A percentile compares a stretch with the other conserved stretches of the same genome.
Conservation (phyloP, 768 basidiomycete genomes). For the Trametes villosa region DNA sequence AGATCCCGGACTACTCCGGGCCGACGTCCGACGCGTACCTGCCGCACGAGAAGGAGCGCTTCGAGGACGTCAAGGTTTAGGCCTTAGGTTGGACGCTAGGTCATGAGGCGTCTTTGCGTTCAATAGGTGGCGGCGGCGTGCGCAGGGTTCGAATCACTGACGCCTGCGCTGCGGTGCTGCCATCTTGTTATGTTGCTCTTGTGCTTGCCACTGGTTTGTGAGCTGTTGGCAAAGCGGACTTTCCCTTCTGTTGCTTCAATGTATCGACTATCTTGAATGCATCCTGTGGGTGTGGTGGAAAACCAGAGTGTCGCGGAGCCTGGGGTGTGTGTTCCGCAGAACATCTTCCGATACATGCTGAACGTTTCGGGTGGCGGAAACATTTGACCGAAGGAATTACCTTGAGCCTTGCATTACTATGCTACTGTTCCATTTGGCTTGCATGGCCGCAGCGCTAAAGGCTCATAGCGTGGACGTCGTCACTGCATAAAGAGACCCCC, state of each 20-base stretch:
- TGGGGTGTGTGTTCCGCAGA: too few relatives aligned
- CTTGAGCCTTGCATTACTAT: too few relatives aligned
- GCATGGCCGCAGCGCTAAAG: too few relatives aligned
- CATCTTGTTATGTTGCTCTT: constrained; percentile 1
- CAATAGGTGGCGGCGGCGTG: not conserved
- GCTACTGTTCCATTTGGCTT: too few relatives aligned
- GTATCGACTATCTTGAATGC: constrained; percentile 4
- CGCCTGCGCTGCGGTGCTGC: constrained; percentile 7
- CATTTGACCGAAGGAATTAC: too few relatives aligned
- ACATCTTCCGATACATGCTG: too few relatives aligned
- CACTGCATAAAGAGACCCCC: too few relatives aligned
- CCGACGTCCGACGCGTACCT: constrained; percentile 27
- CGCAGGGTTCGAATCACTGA: not conserved
- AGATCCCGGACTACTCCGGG: constrained; percentile 35
- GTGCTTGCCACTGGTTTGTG: constrained; percentile 4
- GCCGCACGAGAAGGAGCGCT: constrained; percentile 34
- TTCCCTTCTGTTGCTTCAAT: not conserved
- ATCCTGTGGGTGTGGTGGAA: not conserved
- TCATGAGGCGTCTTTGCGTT: too few relatives aligned
- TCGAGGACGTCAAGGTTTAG: constrained; percentile 30
- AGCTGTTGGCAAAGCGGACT: constrained; percentile 3
- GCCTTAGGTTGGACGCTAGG: not conserved
- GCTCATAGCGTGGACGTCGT: too few relatives aligned
- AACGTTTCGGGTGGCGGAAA: too few relatives aligned
- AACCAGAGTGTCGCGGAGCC: too few relatives aligned